Conservation (phyloP, 2,329 filamentous ascomycete genomes). For the Zymoseptoria passerinii region DNA sequence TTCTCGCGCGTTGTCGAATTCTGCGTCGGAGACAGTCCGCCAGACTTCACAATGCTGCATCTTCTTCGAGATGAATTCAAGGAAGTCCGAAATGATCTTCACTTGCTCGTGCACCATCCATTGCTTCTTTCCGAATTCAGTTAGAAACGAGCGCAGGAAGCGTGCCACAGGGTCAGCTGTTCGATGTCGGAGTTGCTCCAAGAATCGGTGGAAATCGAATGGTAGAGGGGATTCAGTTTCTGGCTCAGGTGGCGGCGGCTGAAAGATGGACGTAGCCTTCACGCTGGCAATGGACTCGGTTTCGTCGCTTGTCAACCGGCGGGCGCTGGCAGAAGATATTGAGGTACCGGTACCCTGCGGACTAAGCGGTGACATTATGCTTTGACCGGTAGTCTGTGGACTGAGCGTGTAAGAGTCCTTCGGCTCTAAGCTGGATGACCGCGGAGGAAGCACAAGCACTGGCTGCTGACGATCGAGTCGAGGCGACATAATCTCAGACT, state of each 20-base stretch:
- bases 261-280: slow-evolving; percentile 43
- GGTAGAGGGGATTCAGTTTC: slow-evolving; percentile 69
- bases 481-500: slow-evolving; percentile 85
- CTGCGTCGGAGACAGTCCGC: slow-evolving; percentile 88
- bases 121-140: slow-evolving; percentile 92
- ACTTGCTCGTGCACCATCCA: slow-evolving; percentile 99
- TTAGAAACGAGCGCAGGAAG: slow-evolving; percentile 87
- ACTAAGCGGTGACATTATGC: slow-evolving; percentile 10
- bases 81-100: slow-evolving; percentile 94
- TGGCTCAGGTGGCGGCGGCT: slow-evolving; percentile 47
- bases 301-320: slow-evolving; percentile 19
- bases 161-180: slow-evolving; percentile 97
- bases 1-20: slow-evolving; percentile 96
- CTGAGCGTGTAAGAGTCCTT: slow-evolving; percentile 20
- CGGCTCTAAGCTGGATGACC: slow-evolving; percentile 79
- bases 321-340: slow-evolving; percentile 18
- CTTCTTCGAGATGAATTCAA: slow-evolving; percentile 95
- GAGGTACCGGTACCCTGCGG: slow-evolving; percentile 22
- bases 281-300: slow-evolving; percentile 26
- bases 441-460: slow-evolving; percentile 66
- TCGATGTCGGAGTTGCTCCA: slow-evolving; percentile 90
- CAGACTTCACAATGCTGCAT: slow-evolving; percentile 97
- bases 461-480: slow-evolving; percentile 75
- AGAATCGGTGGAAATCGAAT: slow-evolving; percentile 94
- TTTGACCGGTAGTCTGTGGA: slow-evolving; percentile 20